phyloP scores from a whole-genome alignment of 228 moss, liverwort and hornwort species.

The Sphagnum magellanicum region DNA sequence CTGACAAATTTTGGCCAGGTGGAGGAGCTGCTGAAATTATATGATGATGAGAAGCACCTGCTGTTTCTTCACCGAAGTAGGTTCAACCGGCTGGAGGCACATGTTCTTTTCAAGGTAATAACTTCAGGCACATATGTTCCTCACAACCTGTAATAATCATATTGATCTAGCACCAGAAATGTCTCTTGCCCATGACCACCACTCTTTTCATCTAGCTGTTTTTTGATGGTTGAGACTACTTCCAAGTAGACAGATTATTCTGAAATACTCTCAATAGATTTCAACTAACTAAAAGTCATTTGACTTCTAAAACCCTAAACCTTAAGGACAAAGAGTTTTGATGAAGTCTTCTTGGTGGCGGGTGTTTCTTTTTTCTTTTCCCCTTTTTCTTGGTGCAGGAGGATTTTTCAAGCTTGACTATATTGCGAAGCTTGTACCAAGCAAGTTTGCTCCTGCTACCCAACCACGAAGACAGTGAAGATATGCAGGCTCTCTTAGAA shows the following conservation, averaged over 20 bases:
- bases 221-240: not conserved
- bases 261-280: not conserved
- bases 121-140: not conserved
- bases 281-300: not conserved
- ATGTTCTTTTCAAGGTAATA: not conserved
- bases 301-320: not conserved
- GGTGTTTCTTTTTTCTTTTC: not conserved
- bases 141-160: too few species aligned
- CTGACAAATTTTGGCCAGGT: not conserved
- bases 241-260: not conserved
- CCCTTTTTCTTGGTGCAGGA: not conserved
- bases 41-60: not conserved
- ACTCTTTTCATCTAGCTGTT: not conserved
- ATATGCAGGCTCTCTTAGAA: not conserved
- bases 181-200: too few species aligned
- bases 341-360: not conserved
- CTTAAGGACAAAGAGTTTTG: not conserved
- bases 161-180: too few species aligned
- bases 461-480: not conserved
- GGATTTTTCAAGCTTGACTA: not conserved
- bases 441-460: not conserved
- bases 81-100: not conserved
- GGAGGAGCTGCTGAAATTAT: constrained; percentile 1
- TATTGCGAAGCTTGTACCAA: constrained; percentile 2
- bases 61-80: not conserved